Percentiles rank a stretch among this genome's conserved stretches.
These are phyloP conservation scores for Trifolium dubium DNA, from an alignment of 306 rosid genomes.

Conservation along the genomic window DNA sequence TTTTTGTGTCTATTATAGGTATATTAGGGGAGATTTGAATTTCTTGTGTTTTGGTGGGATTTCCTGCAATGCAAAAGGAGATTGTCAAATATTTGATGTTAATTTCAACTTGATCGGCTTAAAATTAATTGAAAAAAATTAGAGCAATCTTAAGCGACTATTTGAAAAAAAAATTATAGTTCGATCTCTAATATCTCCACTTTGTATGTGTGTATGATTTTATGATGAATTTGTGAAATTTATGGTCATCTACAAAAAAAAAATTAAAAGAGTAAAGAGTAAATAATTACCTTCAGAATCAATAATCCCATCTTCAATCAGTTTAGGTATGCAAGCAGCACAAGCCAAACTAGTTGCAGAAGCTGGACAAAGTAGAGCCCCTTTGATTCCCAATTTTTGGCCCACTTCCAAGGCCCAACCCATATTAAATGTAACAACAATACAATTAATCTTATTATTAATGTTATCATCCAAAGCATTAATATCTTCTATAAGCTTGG, in stretches of 20 bases:
- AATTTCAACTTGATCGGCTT: neutral
- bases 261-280: neutral
- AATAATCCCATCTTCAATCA: conserved; percentile 50
- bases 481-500: conserved; percentile 49
- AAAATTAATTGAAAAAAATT: neutral
- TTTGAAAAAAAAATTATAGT: too few relatives aligned
- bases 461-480: conserved; percentile 21
- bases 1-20: conserved; percentile 27
- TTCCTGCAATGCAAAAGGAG: conserved; percentile 25
- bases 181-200: too few relatives aligned
- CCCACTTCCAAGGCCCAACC: conserved; percentile 56
- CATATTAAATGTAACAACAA: conserved; percentile 46
- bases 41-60: conserved; percentile 37
- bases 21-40: conserved; percentile 39
- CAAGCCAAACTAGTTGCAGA: conserved; percentile 49
- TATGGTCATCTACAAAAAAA: neutral
- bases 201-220: too few relatives aligned
- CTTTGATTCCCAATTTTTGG: conserved; percentile 49
- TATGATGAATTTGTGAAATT: neutral
- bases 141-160: too few relatives aligned
- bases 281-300: conserved; percentile 32
- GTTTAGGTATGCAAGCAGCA: conserved; percentile 36
- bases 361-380: conserved; percentile 50
- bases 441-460: conserved; percentile 42
- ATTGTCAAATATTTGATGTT: neutral